Conservation (phyloP, 495 filamentous ascomycete species). For the Lophium mytilinum region DNA sequence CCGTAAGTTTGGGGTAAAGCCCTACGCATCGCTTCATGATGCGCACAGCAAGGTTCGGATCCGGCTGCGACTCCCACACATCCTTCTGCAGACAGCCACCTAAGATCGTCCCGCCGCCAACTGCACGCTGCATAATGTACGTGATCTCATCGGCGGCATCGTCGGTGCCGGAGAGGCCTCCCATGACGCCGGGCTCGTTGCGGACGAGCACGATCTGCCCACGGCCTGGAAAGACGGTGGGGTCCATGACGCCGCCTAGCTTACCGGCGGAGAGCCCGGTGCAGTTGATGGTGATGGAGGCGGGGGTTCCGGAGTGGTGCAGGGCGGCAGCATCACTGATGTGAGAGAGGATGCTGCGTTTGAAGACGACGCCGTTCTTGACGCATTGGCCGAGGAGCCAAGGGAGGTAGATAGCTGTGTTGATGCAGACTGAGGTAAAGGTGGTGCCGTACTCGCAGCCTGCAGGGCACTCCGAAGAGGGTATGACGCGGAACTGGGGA, state of each 20-base stretch:
- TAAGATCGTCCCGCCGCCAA: slow-evolving; percentile 67
- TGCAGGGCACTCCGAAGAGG: slow-evolving; percentile 45
- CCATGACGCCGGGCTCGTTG: slow-evolving; percentile 70
- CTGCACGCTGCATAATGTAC: slow-evolving; percentile 89
- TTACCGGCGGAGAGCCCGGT: slow-evolving; percentile 66
- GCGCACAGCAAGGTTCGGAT: slow-evolving; percentile 69
- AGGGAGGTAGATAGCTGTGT: slow-evolving; percentile 77
- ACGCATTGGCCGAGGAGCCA: slow-evolving; percentile 75
- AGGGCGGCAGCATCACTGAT: slow-evolving; percentile 59
- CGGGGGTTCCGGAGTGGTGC: slow-evolving; percentile 54
- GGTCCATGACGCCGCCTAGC: slow-evolving; percentile 78
- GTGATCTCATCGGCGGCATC: slow-evolving; percentile 71
- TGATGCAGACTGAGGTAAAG: slow-evolving; percentile 86
- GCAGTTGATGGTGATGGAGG: slow-evolving; percentile 76
- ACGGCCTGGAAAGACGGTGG: slow-evolving; percentile 62
- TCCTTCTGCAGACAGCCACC: slow-evolving; percentile 81
- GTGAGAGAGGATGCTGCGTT: slow-evolving; percentile 53
- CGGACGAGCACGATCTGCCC: slow-evolving; percentile 86
- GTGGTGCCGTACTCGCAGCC: slow-evolving; percentile 58
- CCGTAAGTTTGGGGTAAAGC: slow-evolving; percentile 61
- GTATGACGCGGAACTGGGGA: slow-evolving; percentile 37
- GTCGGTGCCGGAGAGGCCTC: slow-evolving; percentile 63
- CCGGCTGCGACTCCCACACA: slow-evolving; percentile 74
- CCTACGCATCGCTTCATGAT: slow-evolving; percentile 84
- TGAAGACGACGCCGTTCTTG: slow-evolving; percentile 58